Percentiles rank a stretch among this genome's conserved stretches.
phyloP scores from a whole-genome alignment of 495 filamentous ascomycete species.

The Aspergillus taichungensis region DNA sequence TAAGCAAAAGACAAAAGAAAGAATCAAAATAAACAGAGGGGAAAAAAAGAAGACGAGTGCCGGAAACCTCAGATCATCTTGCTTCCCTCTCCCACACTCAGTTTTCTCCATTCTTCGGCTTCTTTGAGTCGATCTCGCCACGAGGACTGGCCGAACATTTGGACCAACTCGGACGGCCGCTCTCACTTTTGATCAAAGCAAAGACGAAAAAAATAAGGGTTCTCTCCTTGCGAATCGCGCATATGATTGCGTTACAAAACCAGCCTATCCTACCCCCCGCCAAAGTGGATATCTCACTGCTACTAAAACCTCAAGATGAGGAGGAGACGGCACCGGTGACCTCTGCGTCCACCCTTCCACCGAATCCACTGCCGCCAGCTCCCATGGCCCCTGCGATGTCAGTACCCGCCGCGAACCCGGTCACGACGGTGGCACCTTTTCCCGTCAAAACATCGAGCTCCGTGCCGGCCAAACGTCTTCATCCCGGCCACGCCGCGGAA shows the following conservation, averaged over 20 bases:
- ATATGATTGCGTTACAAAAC: conserved; percentile 46
- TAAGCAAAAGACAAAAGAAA: no score
- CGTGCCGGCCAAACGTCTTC: conserved; percentile 42
- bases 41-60: no score
- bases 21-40: no score
- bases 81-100: conserved; percentile 2
- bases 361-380: conserved; percentile 41
- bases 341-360: conserved; percentile 41
- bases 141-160: no score
- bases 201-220: not conserved
- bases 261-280: conserved; percentile 43
- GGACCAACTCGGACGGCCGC: no score
- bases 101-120: not conserved
- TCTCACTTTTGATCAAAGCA: no score
- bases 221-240: conserved; percentile 28
- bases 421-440: conserved; percentile 21
- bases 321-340: conserved; percentile 55
- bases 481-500: conserved; percentile 44
- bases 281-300: conserved; percentile 85
- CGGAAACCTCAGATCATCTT: no score
- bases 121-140: not conserved
- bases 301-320: conserved; percentile 73
- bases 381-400: conserved; percentile 24
- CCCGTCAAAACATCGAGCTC: conserved; percentile 25
- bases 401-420: conserved; percentile 24